phyloP scores from a whole-genome alignment of 306 rosid genomes.

The Sesbania bispinosa region DNA sequence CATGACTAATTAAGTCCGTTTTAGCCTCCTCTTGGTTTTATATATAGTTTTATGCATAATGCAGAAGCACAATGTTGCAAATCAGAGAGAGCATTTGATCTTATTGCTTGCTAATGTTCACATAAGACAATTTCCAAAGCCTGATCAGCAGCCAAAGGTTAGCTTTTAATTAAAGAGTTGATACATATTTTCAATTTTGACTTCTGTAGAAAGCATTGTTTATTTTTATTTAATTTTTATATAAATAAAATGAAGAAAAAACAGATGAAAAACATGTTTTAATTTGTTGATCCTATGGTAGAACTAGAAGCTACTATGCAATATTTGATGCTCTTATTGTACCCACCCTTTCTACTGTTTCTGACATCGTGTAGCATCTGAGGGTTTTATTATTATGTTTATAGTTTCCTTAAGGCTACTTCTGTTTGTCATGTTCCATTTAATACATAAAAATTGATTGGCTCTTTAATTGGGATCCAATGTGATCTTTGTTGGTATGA shows the following conservation, averaged over 20 bases:
- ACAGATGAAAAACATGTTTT: background rate
- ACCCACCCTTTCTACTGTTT: background rate
- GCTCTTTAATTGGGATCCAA: background rate
- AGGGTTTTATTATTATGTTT: background rate
- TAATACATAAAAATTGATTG: background rate
- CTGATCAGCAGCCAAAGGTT: slow-evolving; percentile 99
- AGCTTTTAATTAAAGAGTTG: slow-evolving; percentile 13
- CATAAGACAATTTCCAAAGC: slow-evolving; percentile 88
- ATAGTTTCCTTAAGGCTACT: slow-evolving; percentile 5
- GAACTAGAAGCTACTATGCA: background rate
- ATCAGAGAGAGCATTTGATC: slow-evolving; percentile 97
- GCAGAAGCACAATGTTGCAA: slow-evolving; percentile 93
- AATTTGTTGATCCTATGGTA: background rate
- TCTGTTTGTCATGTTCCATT: background rate
- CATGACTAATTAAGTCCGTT: background rate
- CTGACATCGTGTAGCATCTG: background rate
- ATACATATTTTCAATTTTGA: background rate
- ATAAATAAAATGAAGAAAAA: background rate
- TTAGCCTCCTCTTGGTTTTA: slow-evolving; percentile 14
- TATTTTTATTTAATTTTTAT: background rate
- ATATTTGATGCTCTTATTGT: background rate
- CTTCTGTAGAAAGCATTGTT: background rate
- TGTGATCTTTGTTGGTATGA: background rate
- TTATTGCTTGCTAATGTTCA: slow-evolving; percentile 95
- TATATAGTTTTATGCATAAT: slow-evolving; percentile 17